phyloP scores from a whole-genome alignment of 441 rosid species.

The Biscutella laevigata region DNA sequence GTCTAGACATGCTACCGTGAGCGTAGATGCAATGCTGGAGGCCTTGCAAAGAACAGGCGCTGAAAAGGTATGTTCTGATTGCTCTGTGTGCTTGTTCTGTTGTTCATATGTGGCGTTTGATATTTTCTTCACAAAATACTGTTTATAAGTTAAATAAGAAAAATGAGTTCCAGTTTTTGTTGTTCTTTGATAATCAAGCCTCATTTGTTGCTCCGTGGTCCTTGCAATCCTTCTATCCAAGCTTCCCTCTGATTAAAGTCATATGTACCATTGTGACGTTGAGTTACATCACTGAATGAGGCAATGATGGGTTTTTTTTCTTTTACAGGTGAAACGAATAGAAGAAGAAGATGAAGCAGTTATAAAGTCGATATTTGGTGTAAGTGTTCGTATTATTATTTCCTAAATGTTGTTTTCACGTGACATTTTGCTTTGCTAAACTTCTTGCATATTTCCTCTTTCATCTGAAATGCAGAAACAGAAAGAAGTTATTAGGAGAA shows the following conservation, averaged over 20 bases:
- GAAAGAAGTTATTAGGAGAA: constrained; percentile 55
- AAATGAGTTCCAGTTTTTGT: background rate
- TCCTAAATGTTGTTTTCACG: background rate
- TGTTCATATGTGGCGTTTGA: no score
- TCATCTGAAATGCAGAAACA: constrained; percentile 32
- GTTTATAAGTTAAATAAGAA: background rate
- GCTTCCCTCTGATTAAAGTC: background rate
- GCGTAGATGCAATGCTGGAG: constrained; percentile 77
- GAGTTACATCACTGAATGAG: background rate
- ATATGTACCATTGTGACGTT: background rate
- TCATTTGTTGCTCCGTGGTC: background rate
- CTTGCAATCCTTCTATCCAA: background rate
- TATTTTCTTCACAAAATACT: background rate
- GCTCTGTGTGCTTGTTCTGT: constrained; percentile 9
- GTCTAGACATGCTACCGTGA: constrained; percentile 79
- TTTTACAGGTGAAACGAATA: constrained; percentile 55
- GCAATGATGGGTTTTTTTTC: background rate
- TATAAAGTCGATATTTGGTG: constrained; percentile 69
- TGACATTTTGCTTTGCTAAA: constrained; percentile 4
- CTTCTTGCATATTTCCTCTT: constrained; percentile 3
- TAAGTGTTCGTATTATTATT: constrained; percentile 27
- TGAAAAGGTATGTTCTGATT: constrained; percentile 37
- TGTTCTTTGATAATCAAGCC: background rate
- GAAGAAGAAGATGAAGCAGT: constrained; percentile 92
- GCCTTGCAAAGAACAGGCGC: constrained; percentile 60